Evolutionary conservation across 306 rosid genomes (phyloP).

Genomic region (Cicer cuneatum): DNA sequence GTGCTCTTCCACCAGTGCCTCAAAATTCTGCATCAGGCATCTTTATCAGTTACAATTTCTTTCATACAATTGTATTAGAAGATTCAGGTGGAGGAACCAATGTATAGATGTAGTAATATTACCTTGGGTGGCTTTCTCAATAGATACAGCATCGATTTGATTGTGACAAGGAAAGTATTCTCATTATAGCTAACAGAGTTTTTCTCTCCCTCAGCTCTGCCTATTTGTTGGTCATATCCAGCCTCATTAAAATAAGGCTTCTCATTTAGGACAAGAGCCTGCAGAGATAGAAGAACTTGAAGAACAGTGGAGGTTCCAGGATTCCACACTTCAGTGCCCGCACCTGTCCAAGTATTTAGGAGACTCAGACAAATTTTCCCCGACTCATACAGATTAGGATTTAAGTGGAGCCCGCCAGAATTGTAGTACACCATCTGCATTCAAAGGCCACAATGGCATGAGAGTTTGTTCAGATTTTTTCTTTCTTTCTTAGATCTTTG

Average conservation of each 20-base stretch:
- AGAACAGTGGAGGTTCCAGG: constrained; percentile 80
- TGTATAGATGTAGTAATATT: constrained; percentile 35
- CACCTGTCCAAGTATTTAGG: constrained; percentile 91
- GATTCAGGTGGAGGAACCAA: constrained; percentile 19
- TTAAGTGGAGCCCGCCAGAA: constrained; percentile 88
- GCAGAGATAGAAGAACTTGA: constrained; percentile 95
- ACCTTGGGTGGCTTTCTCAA: constrained; percentile 84
- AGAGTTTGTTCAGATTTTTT: constrained; percentile 41
- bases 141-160: constrained; percentile 77
- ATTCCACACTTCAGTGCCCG: constrained; percentile 87
- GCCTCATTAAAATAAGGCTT: constrained; percentile 99
- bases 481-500: constrained; percentile 31
- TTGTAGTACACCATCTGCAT: constrained; percentile 87
- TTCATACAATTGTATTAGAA: constrained; percentile 23
- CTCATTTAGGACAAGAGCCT: constrained; percentile 96
- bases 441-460: constrained; percentile 38
- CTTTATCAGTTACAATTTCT: constrained; percentile 37
- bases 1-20: constrained; percentile 81
- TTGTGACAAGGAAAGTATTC: constrained; percentile 84
- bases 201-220: constrained; percentile 92
- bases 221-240: constrained; percentile 90
- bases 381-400: constrained; percentile 93
- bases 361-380: constrained; percentile 96
- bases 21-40: constrained; percentile 76
- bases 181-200: constrained; percentile 92